Evolutionary conservation across 768 basidiomycete genomes (phyloP).

Genomic region (Exidia glandulosa): DNA sequence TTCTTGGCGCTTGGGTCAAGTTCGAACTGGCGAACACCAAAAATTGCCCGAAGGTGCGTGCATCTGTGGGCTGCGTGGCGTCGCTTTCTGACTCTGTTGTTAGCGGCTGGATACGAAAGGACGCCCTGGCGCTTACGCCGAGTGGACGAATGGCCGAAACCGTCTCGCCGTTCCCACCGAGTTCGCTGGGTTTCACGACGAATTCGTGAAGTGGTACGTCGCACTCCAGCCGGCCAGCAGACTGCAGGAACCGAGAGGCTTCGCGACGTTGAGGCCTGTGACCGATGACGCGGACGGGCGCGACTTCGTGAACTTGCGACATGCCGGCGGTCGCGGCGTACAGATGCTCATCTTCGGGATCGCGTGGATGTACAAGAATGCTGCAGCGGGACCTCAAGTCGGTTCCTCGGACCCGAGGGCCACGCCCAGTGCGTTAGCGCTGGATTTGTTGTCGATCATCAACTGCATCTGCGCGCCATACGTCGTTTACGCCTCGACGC

Average conservation of each 20-base stretch:
- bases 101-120: too few species aligned
- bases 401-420: not conserved
- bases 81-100: too few species aligned
- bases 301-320: not conserved
- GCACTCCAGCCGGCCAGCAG: not conserved
- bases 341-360: not conserved
- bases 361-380: not conserved
- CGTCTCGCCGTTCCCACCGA: too few species aligned
- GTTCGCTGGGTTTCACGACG: not conserved
- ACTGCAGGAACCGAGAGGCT: not conserved
- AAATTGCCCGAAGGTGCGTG: too few species aligned
- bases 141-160: too few species aligned
- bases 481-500: too few species aligned
- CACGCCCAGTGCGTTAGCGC: not conserved
- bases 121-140: too few species aligned
- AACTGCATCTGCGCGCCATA: not conserved
- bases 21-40: too few species aligned
- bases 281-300: not conserved
- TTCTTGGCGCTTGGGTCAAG: too few species aligned
- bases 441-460: not conserved
- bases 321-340: not conserved
- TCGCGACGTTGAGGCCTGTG: not conserved
- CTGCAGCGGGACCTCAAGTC: not conserved
- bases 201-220: not conserved
- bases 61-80: too few species aligned